Evolutionary conservation across 192 early-diverging fungal genomes (phyloP).

Genomic region (Globomyces pollinis-pini): DNA sequence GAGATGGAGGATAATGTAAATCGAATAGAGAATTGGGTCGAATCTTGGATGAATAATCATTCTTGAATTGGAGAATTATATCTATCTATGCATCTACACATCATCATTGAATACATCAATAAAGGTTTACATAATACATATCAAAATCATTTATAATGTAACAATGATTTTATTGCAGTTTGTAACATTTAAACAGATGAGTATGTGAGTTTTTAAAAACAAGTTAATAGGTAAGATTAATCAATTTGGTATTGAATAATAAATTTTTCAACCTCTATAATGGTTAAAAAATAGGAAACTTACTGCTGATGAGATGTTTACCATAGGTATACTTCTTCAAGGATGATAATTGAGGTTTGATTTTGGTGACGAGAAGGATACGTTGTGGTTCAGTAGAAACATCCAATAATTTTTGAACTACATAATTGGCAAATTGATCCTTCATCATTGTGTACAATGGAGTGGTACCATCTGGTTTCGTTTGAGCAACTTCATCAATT

Average conservation of each 20-base stretch:
- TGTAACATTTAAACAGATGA: too few relatives aligned
- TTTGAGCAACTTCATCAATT: constrained; percentile 87
- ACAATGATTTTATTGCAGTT: too few relatives aligned
- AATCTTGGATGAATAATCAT: background rate
- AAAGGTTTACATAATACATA: too few relatives aligned
- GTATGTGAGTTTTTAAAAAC: too few relatives aligned
- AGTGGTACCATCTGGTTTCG: constrained; percentile 77
- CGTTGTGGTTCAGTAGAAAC: constrained; percentile 89
- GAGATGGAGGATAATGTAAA: constrained; percentile 90
- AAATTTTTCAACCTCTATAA: constrained; percentile 9
- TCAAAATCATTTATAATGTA: too few relatives aligned
- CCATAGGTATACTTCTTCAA: constrained; percentile 98
- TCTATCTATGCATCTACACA: too few relatives aligned
- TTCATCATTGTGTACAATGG: constrained; percentile 97
- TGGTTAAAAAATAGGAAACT: background rate
- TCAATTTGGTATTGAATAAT: constrained; percentile 8
- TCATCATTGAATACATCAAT: too few relatives aligned
- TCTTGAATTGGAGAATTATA: too few relatives aligned
- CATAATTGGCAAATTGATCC: constrained; percentile 99
- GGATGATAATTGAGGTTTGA: constrained; percentile 83
- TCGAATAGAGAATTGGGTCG: constrained; percentile 59
- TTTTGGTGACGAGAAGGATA: constrained; percentile 79
- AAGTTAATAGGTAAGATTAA: background rate
- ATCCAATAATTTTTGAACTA: constrained; percentile 99
- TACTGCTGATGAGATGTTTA: constrained; percentile 86